phyloP scores from a whole-genome alignment of 1,284 basidiomycete species.

The Boletus nobilissimus region DNA sequence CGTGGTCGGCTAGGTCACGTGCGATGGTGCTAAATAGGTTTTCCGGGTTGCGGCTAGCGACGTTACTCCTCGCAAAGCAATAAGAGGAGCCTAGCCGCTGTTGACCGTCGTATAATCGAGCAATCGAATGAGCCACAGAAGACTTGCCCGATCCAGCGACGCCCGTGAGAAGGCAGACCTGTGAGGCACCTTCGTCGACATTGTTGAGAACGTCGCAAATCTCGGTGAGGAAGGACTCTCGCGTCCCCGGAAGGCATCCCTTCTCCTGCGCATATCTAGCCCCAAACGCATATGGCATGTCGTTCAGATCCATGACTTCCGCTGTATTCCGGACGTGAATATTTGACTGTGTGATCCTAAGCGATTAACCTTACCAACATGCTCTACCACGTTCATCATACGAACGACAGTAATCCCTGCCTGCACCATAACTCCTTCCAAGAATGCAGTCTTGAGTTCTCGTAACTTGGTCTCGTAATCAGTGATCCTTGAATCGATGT shows the following conservation, averaged over 20 bases:
- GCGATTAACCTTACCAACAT: background rate
- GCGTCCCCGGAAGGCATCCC: background rate
- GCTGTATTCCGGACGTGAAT: background rate
- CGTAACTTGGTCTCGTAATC: background rate
- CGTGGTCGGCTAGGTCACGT: background rate
- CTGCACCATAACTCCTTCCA: background rate
- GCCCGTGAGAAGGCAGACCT: background rate
- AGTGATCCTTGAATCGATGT: conserved; percentile 5
- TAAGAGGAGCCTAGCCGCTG: background rate
- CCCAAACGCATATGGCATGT: background rate
- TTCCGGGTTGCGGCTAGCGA: background rate
- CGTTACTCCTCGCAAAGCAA: background rate
- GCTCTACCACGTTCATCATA: background rate
- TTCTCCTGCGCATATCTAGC: background rate
- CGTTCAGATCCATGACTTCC: background rate
- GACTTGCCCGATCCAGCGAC: conserved; percentile 1
- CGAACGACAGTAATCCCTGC: background rate
- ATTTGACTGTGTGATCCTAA: background rate
- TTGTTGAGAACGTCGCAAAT: background rate
- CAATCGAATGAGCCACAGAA: background rate
- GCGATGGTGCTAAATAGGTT: background rate
- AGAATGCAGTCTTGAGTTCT: background rate
- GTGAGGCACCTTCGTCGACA: background rate
- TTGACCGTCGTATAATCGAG: background rate
- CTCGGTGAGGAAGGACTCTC: background rate